phyloP scores from a whole-genome alignment of 257 asterid species.

The Lycium ferocissimum region DNA sequence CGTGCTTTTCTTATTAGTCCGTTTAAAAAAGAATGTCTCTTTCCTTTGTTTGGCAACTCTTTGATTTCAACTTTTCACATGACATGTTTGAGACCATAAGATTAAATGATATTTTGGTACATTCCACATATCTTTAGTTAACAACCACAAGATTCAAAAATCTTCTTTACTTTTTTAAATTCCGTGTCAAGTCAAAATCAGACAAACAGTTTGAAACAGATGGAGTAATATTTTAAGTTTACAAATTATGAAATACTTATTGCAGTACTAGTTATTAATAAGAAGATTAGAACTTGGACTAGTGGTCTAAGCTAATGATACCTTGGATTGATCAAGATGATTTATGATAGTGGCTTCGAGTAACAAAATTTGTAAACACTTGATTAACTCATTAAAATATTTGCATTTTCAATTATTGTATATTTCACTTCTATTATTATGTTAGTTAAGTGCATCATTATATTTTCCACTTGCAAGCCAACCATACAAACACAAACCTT shows the following conservation, averaged over 20 bases:
- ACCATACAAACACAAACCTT: not conserved
- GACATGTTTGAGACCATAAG: no score
- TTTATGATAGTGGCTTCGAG: not conserved
- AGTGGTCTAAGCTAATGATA: not conserved
- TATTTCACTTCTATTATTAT: not conserved
- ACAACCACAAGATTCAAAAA: no score
- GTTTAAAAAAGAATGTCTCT: no score
- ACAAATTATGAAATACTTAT: not conserved
- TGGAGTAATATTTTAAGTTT: not conserved
- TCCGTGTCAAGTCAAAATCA: no score
- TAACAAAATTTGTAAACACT: not conserved
- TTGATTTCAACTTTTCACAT: no score
- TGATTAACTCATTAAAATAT: not conserved
- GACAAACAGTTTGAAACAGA: no score
- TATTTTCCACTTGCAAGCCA: constrained; percentile 18
- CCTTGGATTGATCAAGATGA: not conserved
- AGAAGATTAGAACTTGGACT: not conserved
- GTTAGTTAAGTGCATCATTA: constrained; percentile 16
- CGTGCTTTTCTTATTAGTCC: no score
- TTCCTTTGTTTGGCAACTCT: no score
- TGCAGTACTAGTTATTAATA: not conserved
- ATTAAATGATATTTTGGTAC: no score
- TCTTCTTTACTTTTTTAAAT: no score
- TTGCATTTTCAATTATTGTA: not conserved
- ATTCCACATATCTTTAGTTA: no score